Base-by-base conservation (phyloP, 2,329 filamentous ascomycete species). In the Samsoniella hepiali region DNA sequence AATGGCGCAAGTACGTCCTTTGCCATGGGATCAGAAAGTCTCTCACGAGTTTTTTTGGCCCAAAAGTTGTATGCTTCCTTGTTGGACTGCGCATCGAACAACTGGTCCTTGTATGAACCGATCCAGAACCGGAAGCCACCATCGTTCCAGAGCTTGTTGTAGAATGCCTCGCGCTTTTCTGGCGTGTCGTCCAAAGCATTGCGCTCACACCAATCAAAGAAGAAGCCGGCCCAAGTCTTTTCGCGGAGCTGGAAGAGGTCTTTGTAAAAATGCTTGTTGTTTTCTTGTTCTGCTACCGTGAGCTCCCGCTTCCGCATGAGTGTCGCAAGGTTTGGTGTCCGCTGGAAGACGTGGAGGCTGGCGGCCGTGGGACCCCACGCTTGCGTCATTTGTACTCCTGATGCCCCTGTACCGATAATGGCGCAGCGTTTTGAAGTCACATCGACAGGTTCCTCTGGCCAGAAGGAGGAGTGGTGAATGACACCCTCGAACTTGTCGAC, bases 261-360 rank as follows among this genome's bases (percentile, higher is more conserved):
- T 11, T 15, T 3, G n/a, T 51, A 54, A 10, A 36, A 11, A 2
- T 4, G 3, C 8, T 63, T 63, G 32, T 40, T 53, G 0, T 15
- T 31, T 11, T 58, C 47, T 11, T 58, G 56, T 17, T 63, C 62
- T 3, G 45, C 34, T 9, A 27, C 40, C 11, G 45, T 54, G 3
- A 63, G 67, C 3, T 71, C 61, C 1, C 76, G 71, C 66, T 85
- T 81, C 2, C 77, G 73, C 84, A 88, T 87, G 0, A 84, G 84
- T 3, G 88, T 66, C 1, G 82, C 83, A 8, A 86, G 74, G 63
- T 88, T 88, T 0, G 86, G 85, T 2, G 84, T 88, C 17, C 86
- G 79, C 68, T 88, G 84, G 70, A 87, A 87, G 29, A 88, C 81
- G 1, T 72, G 77, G 42, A 88, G 66, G 3, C 79, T 73, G 13